Percentiles rank a stretch among this genome's conserved stretches.
phyloP scores from a whole-genome alignment of 2,329 filamentous ascomycete species.

The Cercospora nicotianae region DNA sequence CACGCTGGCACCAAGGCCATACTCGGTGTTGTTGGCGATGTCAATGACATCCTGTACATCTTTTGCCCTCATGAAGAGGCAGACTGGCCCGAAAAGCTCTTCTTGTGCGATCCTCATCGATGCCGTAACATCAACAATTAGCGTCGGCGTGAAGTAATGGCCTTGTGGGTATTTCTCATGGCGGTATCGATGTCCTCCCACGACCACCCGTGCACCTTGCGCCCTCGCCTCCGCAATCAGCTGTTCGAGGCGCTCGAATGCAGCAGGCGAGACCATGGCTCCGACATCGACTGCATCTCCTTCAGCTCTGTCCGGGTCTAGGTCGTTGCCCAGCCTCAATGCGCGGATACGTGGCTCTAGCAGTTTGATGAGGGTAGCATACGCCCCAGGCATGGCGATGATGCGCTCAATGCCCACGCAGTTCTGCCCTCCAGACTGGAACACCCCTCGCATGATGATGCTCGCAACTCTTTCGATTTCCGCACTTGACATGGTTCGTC shows the following conservation, averaged over 20 bases:
- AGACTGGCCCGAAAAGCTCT: constrained; percentile 91
- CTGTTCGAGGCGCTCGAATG: constrained; percentile 72
- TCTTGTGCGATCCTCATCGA: constrained; percentile 84
- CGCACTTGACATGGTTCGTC: constrained; percentile 46
- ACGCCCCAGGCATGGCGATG: constrained; percentile 74
- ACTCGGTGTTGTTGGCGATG: constrained; percentile 80
- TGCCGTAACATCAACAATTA: constrained; percentile 84
- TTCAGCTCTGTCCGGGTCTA: constrained; percentile 50
- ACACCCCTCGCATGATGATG: constrained; percentile 86
- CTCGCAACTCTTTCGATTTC: constrained; percentile 71
- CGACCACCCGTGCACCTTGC: constrained; percentile 76
- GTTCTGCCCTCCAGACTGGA: constrained; percentile 95
- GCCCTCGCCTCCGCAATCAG: constrained; percentile 76
- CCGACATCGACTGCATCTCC: constrained; percentile 69
- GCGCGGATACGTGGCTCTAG: constrained; percentile 72
- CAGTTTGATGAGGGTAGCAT: constrained; percentile 68
- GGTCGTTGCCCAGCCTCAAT: constrained; percentile 72
- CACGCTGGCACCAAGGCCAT: constrained; percentile 84
- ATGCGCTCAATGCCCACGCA: constrained; percentile 96
- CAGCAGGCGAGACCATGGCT: constrained; percentile 78
- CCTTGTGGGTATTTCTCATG: constrained; percentile 75
- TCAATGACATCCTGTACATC: constrained; percentile 66
- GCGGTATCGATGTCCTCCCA: constrained; percentile 68
- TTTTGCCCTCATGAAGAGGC: constrained; percentile 75
- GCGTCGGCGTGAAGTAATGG: constrained; percentile 89